Base-by-base conservation (phyloP, 108 stramenopile genomes). In the Nitzschia palea region DNA sequence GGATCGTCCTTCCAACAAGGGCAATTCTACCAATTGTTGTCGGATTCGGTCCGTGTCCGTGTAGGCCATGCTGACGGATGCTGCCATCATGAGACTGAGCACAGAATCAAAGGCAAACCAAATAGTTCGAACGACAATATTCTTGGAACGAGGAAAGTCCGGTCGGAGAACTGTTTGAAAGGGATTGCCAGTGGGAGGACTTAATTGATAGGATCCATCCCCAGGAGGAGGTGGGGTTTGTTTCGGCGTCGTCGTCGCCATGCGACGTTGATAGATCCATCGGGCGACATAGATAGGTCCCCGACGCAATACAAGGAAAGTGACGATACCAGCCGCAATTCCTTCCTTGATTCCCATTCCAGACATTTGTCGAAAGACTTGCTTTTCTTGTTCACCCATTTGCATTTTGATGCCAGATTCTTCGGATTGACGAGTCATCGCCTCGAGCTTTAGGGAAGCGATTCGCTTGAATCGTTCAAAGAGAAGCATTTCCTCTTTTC, bases 341-440 rank as follows among this genome's bases (percentile, higher is more conserved):
- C 78, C 78, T 58, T 73, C 67, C 43, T 53, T 51, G 58, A 79
- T 32, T 28, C 78, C 78, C 62, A 71, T 68, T 20, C 71, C 66
- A 32, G 62, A 50, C 57, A 79, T 30, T 31, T 54, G 23, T 8
- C 30, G 29, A 37, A 79, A 32, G 32, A 61, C 31, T 61, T 50
- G n/a, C 12, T 59, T 44, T 66, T 79, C 78, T 44, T 67, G 29
- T 0, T 61, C 61, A 17, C 74, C 74, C 52, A 75, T 59, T 35
- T 68, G 14, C 6, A 45, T 44, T 45, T 44, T 20, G 27, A 56
- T 50, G 4, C 62, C 56, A 3, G 55, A 32, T 36, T 47, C 62
- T 59, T 73, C 56, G 30, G 54, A 44, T 29, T 70, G 47, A 43
- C 59, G 44, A 22, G 61, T 37, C 63, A 75, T 53, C 12, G n/a